Percentiles rank a stretch among this genome's conserved stretches.
These are phyloP conservation scores for Colletotrichum sp. DNA, from an alignment of 2,329 filamentous ascomycete species.

Conservation along the genomic window DNA sequence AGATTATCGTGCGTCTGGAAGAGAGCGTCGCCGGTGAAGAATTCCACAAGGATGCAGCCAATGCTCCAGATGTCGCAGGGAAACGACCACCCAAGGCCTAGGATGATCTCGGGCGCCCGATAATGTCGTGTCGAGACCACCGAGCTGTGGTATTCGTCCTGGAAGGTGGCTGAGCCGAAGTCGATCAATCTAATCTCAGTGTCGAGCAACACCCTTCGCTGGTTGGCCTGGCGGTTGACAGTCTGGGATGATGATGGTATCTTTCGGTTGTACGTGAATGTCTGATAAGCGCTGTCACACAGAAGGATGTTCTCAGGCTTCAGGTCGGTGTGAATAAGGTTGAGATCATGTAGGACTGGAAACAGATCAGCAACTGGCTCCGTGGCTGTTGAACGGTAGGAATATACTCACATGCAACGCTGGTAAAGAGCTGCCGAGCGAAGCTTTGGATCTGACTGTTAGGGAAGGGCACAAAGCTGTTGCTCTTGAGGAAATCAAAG, in stretches of 20 bases:
- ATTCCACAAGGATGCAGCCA: conserved; percentile 74
- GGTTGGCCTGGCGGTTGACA: conserved; percentile 64
- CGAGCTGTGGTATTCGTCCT: conserved; percentile 75
- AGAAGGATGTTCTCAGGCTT: conserved; percentile 76
- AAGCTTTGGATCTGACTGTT: conserved; percentile 99
- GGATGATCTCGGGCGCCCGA: conserved; percentile 72
- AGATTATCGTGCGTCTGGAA: conserved; percentile 78
- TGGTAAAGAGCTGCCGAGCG: conserved; percentile 94
- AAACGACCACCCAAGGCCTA: conserved; percentile 74
- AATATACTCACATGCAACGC: conserved; percentile 83
- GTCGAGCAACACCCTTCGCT: conserved; percentile 68
- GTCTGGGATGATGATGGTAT: conserved; percentile 71
- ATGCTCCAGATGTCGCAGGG: conserved; percentile 79
- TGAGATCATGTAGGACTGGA: conserved; percentile 90
- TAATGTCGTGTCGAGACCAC: conserved; percentile 76
- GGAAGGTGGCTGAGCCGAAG: conserved; percentile 75
- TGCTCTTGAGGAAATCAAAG: conserved; percentile 97
- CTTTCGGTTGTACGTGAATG: conserved; percentile 73
- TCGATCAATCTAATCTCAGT: conserved; percentile 75
- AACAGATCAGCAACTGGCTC: conserved; percentile 20
- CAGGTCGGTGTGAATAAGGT: conserved; percentile 90
- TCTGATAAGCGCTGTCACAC: conserved; percentile 69
- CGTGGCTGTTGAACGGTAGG: neutral
- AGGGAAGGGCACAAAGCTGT: conserved; percentile 94
- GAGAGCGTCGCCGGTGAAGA: conserved; percentile 73